Base-by-base conservation (phyloP, 2,329 filamentous ascomycete species). In the Diaporthe sp. region DNA sequence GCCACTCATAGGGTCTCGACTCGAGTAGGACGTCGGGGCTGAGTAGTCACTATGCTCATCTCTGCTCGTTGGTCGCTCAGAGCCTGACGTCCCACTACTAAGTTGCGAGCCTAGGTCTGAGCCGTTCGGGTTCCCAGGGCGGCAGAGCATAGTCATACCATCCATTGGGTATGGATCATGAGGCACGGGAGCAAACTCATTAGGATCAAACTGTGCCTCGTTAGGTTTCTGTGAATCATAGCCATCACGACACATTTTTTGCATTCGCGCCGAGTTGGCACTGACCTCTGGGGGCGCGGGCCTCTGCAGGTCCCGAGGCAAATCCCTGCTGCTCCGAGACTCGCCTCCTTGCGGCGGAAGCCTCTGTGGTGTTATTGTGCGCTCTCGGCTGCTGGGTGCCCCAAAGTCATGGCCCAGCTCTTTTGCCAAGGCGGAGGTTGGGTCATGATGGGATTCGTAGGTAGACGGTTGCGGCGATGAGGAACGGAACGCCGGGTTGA, bases 91-190 rank as follows among this genome's bases (percentile, higher is more conserved):
- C 28, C 34, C 65, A 39, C 65, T 67, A 79, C 83, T 83, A 22
- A 81, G 81, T 37, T 87, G 84, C 6, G 86, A 87, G 76, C 84
- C 85, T 49, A 83, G 84, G 89, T 95, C 84, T 85, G 91, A 85
- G 93, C 92, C n/a, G 92, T 93, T 68, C 89, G 89, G 77, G 31
- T 75, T 76, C 5, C 92, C 94, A 53, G 94, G 92, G 76, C 95
- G 92, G 84, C 96, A 98, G 77, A 98, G 93, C 91, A 98, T 98
- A 0, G 96, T 98, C 95, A 98, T 98, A 6, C 96, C 96, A 82
- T 98, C 96, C 83, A 94, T 91, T 0, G 96, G 96, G 82, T 98
- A 98, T 13, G 97, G 95, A 79, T 98, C 97, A 80, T 98, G 95
- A 19, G 96, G 95, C 3, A 98, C 90, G 19, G 91, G 85, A 5